Percentiles rank a stretch among this genome's conserved stretches.
Conservation (phyloP, 2,329 filamentous ascomycete genomes). For the Sporothrix inflata region DNA sequence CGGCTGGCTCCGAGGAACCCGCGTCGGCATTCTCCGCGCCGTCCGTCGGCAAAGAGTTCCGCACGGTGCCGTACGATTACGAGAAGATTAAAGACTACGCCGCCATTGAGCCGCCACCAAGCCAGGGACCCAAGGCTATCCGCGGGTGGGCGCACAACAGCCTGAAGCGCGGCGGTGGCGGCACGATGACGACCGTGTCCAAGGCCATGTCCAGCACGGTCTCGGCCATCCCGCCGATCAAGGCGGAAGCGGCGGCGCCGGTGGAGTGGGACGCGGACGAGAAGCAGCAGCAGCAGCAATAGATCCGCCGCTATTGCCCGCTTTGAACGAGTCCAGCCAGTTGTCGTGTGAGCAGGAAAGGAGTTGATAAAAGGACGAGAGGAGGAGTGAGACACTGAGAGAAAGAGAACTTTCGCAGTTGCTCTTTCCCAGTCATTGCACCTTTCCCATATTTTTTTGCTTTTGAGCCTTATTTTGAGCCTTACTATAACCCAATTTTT, state of each 20-base stretch:
- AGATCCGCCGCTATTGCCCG: not conserved
- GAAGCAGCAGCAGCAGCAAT: conserved; percentile 16
- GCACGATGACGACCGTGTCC: conserved; percentile 17
- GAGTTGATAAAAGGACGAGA: not conserved
- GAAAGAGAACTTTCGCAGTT: not conserved
- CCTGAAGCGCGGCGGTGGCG: conserved; percentile 39
- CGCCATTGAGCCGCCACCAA: conserved; percentile 58
- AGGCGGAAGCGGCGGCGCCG: not conserved
- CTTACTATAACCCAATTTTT: conserved; percentile 1
- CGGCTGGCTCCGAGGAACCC: not conserved
- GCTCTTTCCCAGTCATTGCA: not conserved
- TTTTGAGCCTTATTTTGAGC: conserved; percentile 3
- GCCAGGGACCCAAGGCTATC: conserved; percentile 59
- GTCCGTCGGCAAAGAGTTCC: conserved; percentile 48
- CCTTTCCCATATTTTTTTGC: not conserved
- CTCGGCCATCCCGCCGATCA: not conserved
- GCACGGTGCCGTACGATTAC: conserved; percentile 60
- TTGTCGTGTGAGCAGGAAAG: not conserved
- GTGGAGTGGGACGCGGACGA: conserved; percentile 5
- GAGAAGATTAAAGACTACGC: conserved; percentile 61
- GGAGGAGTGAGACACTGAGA: not conserved
- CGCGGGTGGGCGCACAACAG: conserved; percentile 60
- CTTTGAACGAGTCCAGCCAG: not conserved
- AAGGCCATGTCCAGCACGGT: conserved; percentile 17
- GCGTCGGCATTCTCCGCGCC: not conserved